Conservation (phyloP, 2,329 filamentous ascomycete genomes). For the Fusarium albosuccineum region DNA sequence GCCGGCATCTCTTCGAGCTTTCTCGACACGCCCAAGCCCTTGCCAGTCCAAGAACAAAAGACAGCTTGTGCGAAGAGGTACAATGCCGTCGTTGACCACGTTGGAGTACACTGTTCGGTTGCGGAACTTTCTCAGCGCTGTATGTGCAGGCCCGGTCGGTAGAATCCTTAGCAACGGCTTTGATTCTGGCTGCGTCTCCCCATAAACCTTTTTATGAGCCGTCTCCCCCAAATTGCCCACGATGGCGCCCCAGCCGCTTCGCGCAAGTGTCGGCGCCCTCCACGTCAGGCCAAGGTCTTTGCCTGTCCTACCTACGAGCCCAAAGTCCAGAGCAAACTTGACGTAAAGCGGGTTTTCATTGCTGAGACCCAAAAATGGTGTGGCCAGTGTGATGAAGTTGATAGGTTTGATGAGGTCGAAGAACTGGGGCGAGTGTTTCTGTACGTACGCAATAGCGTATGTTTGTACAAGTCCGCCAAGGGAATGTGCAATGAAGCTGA, state of each 20-base stretch:
- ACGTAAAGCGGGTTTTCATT: conserved; percentile 99
- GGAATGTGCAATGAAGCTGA: conserved; percentile 94
- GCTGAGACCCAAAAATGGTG: conserved; percentile 90
- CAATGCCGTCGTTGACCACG: conserved; percentile 97
- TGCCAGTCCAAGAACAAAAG: conserved; percentile 98
- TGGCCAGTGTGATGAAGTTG: conserved; percentile 90
- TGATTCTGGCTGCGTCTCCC: conserved; percentile 73
- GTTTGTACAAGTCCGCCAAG: conserved; percentile 91
- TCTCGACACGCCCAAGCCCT: conserved; percentile 91
- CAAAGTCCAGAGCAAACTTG: conserved; percentile 96
- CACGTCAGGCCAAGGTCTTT: conserved; percentile 96
- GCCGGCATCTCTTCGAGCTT: conserved; percentile 91
- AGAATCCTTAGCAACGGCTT: conserved; percentile 91
- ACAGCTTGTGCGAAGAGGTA: conserved; percentile 93
- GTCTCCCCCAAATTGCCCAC: conserved; percentile 79
- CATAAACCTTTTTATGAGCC: conserved; percentile 48
- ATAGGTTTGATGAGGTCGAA: conserved; percentile 88
- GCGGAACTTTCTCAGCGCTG: conserved; percentile 86
- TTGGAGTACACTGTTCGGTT: conserved; percentile 96
- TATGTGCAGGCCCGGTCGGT: conserved; percentile 90
- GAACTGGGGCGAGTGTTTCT: conserved; percentile 93
- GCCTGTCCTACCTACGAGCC: conserved; percentile 93
- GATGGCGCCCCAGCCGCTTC: conserved; percentile 89
- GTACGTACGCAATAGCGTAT: conserved; percentile 95
- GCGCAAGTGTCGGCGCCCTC: conserved; percentile 87